Percentiles rank a stretch among this genome's conserved stretches.
phyloP scores from a whole-genome alignment of 305 asterid species.

The Striga hermonthica region DNA sequence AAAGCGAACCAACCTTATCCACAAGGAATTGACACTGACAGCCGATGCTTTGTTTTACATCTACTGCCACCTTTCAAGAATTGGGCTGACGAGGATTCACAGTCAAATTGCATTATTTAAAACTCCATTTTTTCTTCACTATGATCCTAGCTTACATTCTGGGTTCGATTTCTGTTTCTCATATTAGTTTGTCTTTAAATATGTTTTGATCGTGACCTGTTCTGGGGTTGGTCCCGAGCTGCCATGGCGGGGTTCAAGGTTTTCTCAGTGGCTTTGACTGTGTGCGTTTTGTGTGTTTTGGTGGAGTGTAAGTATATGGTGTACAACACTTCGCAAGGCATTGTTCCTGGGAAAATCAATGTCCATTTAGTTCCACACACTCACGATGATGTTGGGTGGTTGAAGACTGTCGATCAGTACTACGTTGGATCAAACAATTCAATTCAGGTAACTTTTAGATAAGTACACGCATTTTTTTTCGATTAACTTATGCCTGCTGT shows the following conservation, averaged over 20 bases:
- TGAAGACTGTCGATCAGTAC: slow-evolving; percentile 95
- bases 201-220: not conserved
- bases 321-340: slow-evolving; percentile 64
- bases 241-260: slow-evolving; percentile 39
- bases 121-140: not conserved
- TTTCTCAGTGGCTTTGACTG: slow-evolving; percentile 37
- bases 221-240: slow-evolving; percentile 29
- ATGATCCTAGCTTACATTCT: not conserved
- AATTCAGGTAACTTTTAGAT: slow-evolving; percentile 54
- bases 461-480: not conserved
- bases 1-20: too few species aligned
- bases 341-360: slow-evolving; percentile 69
- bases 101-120: too few species aligned
- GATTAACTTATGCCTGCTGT: not conserved
- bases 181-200: not conserved
- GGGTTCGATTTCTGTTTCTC: not conserved
- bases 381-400: slow-evolving; percentile 98
- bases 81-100: too few species aligned
- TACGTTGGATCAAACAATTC: slow-evolving; percentile 91
- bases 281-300: slow-evolving; percentile 34
- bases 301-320: slow-evolving; percentile 75
- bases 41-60: too few species aligned
- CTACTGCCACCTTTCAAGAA: too few species aligned
- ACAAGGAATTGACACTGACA: too few species aligned
- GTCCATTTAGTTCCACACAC: slow-evolving; percentile 96